phyloP scores from a whole-genome alignment of 2,329 filamentous ascomycete species.

The Hypoxylon sp. region DNA sequence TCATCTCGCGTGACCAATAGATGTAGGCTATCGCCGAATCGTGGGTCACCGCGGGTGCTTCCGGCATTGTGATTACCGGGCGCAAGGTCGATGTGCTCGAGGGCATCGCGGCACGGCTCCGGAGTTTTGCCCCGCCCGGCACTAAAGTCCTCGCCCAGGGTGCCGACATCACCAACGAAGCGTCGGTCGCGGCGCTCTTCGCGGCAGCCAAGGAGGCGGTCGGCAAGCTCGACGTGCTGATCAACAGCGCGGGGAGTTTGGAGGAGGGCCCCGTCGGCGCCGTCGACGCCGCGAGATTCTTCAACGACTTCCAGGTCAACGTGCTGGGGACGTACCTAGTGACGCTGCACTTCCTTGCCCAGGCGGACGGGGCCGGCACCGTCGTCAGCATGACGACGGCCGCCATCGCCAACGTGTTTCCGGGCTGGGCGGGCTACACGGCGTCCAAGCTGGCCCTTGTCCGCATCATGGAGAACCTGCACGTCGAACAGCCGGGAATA shows the following conservation, averaged over 20 bases:
- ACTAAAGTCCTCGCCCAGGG: conserved; percentile 39
- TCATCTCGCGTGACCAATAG: conserved; percentile 26
- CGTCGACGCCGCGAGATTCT: conserved; percentile 34
- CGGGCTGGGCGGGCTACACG: conserved; percentile 39
- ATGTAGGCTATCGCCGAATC: conserved; percentile 45
- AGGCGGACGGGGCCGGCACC: conserved; percentile 39
- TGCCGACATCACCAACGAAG: conserved; percentile 42
- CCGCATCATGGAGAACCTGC: conserved; percentile 42
- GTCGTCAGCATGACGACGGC: conserved; percentile 41
- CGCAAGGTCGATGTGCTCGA: conserved; percentile 45
- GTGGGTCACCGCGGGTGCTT: conserved; percentile 44
- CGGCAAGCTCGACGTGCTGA: conserved; percentile 41
- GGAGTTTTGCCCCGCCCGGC: conserved; percentile 31
- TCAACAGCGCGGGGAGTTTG: conserved; percentile 42
- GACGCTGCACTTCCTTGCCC: conserved; percentile 41
- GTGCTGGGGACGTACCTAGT: conserved; percentile 42
- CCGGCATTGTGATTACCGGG: conserved; percentile 45
- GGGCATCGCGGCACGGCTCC: conserved; percentile 33
- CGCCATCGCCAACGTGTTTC: conserved; percentile 28
- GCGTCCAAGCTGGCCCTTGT: conserved; percentile 42
- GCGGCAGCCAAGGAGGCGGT: conserved; percentile 30
- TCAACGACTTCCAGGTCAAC: conserved; percentile 42
- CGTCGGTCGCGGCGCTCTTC: conserved; percentile 42
- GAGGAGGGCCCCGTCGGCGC: conserved; percentile 26
- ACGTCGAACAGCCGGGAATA: conserved; percentile 34